phyloP scores from a whole-genome alignment of 345 rosid species.

The Gossypium herbaceum region DNA sequence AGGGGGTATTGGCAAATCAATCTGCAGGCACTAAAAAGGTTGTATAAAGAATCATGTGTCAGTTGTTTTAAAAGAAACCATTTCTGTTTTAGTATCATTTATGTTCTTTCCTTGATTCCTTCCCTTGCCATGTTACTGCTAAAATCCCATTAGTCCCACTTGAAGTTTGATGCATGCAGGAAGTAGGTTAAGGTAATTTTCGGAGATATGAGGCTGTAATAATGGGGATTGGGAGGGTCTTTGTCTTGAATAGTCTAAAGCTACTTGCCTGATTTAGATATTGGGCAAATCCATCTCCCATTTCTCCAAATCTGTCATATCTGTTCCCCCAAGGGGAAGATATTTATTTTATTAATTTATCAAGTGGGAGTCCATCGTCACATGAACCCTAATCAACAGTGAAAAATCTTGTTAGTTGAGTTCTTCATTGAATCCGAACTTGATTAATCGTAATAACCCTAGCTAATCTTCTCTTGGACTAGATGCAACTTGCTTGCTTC shows the following conservation, averaged over 20 bases:
- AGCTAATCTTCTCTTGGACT: not conserved
- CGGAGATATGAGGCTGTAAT: not conserved
- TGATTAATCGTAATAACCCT: not conserved
- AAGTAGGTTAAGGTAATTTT: slow-evolving; percentile 1
- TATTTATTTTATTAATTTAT: slow-evolving; percentile 19
- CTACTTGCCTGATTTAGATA: slow-evolving; percentile 16
- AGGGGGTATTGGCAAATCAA: slow-evolving; percentile 23
- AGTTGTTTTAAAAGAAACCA: slow-evolving; percentile 20
- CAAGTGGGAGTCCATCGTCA: slow-evolving; percentile 17
- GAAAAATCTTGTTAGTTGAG: slow-evolving; percentile 13
- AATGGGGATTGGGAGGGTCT: not conserved
- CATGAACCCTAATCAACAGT: slow-evolving; percentile 32
- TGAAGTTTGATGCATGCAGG: not conserved
- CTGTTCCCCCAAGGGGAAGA: slow-evolving; percentile 33
- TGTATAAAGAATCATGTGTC: slow-evolving; percentile 20
- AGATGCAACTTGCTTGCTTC: not conserved
- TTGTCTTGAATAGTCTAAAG: slow-evolving; percentile 14
- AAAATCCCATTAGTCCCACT: not conserved
- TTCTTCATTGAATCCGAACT: not conserved
- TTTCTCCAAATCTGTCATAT: slow-evolving; percentile 27
- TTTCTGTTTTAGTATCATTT: slow-evolving; percentile 19
- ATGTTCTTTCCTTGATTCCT: not conserved
- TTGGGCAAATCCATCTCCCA: slow-evolving; percentile 16
- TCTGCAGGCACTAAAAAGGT: slow-evolving; percentile 16
- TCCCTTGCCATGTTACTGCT: not conserved